Percentiles rank a stretch among this genome's conserved stretches.
These are phyloP conservation scores for Tetrapyrgos nigripes DNA, from an alignment of 1,284 basidiomycete species.

Conservation along the genomic window DNA sequence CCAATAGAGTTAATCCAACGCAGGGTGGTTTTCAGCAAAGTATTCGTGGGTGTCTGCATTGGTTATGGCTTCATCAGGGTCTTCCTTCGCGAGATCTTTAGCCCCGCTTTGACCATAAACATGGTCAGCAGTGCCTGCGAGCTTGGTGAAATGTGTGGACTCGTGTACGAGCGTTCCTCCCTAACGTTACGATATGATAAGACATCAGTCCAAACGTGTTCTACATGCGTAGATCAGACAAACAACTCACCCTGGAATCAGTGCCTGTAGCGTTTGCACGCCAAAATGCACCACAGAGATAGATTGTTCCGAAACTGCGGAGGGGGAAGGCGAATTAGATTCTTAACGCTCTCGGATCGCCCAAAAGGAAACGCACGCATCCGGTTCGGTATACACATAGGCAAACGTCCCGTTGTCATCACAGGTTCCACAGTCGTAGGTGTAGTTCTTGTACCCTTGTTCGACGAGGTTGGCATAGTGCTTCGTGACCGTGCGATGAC, in stretches of 20 bases:
- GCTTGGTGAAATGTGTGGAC: constrained; percentile 50
- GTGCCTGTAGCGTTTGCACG: constrained; percentile 48
- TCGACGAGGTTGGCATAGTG: constrained; percentile 40
- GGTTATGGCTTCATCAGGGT: constrained; percentile 42
- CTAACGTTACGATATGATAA: no score
- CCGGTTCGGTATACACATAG: constrained; percentile 50
- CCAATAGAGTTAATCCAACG: no score
- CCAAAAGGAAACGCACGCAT: constrained; percentile 29
- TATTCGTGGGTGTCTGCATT: constrained; percentile 61
- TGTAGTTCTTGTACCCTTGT: constrained; percentile 32
- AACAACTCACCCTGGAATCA: constrained; percentile 42
- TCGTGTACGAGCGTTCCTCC: constrained; percentile 50
- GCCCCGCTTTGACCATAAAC: constrained; percentile 49
- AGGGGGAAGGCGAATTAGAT: no score
- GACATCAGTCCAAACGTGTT: no score
- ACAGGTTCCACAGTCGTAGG: constrained; percentile 45
- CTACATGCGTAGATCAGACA: no score
- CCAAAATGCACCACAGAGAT: constrained; percentile 58
- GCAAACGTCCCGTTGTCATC: constrained; percentile 35
- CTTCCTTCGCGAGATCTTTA: constrained; percentile 44
- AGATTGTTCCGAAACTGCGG: constrained; percentile 27
- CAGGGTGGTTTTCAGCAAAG: constrained; percentile 62
- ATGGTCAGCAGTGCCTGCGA: constrained; percentile 51
- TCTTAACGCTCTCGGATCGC: background rate
- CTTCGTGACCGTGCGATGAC: constrained; percentile 41